These are phyloP conservation scores for Sporothrix inflata DNA, from an alignment of 2,329 filamentous ascomycete genomes.

Conservation along the genomic window DNA sequence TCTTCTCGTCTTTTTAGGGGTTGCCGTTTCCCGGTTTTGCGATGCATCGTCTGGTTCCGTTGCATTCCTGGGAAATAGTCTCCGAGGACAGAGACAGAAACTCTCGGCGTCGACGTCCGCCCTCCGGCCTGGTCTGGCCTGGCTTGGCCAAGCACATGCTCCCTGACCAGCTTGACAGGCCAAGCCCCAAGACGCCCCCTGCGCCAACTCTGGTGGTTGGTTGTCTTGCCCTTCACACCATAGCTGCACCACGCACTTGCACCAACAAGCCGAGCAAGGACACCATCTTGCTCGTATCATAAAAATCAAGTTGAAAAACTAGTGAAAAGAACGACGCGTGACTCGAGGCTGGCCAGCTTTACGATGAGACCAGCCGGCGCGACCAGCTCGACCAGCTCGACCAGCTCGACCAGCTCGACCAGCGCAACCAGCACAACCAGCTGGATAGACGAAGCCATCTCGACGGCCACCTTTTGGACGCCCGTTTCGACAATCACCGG, in stretches of 20 bases:
- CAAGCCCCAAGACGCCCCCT: background rate
- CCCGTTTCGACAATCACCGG: background rate
- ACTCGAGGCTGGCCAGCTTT: background rate
- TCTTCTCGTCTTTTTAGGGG: background rate
- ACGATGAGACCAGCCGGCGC: background rate
- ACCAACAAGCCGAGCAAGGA: background rate
- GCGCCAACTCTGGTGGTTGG: slow-evolving; percentile 10
- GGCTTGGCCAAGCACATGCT: background rate
- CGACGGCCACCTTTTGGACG: background rate
- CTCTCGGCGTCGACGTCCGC: background rate
- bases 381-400: background rate
- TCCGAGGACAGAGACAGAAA: background rate
- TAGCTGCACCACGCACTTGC: background rate
- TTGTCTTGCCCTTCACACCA: slow-evolving; percentile 11
- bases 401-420: background rate
- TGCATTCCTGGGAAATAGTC: background rate
- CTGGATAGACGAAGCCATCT: background rate
- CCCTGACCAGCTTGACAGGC: slow-evolving; percentile 2
- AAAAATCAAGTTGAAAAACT: background rate
- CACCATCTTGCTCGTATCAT: background rate
- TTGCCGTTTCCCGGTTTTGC: slow-evolving; percentile 8
- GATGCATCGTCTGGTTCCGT: background rate
- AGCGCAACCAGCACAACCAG: background rate
- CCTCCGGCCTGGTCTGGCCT: background rate
- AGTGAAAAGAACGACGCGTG: background rate